Base-by-base conservation (phyloP, 495 filamentous ascomycete genomes). In the Trichoderma reesei region DNA sequence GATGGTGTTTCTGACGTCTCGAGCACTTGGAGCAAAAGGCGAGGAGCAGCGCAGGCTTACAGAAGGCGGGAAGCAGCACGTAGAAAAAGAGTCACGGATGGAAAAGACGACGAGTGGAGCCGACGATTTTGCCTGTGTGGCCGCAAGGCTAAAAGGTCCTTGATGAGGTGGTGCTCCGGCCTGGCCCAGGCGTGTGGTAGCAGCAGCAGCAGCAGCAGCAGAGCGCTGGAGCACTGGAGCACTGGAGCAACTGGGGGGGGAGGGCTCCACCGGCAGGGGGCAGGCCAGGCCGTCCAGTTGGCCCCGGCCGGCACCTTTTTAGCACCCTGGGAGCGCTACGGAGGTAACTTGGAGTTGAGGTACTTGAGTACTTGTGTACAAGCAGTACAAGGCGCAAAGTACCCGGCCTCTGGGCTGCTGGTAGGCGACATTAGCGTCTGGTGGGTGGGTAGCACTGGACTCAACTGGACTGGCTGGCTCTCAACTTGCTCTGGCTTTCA, bases 21-120 rank as follows among this genome's bases (percentile, higher is more conserved):
- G 8, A 7, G 51, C 11, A 11, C 20, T 10, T 10, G 11, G 20
- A 56, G 5, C 5, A 3, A 31, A 56, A 8, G 14, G 51, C 9
- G 51, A 10, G 10, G 51, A 56, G 51, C 9, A 31, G 3, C 20
- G 46, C 5, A 33, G 44, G 16, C 31, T 46, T 13, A 46, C 11
- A 46, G 16, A 46, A 9, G 14, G 51, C 51, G 51, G 51, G 51
- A 56, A 31, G 8, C 11, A 56, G 11, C 20, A 56, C 20, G 51
- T 48, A 33, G 11, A 33, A 56, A 56, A 56, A 56, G 48, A 56
- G 51, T 56, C 51, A 56, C 51, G 51, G 51, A 56, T 33, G 44
- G 44, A 16, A 48, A 18, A 20, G 44, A 48, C 41, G 41, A 14
- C n/a, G 46, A 46, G 51, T 56, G 51, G 51, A 56, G 51, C 51